A percentile compares a stretch with the other conserved stretches of the same genome.
Evolutionary conservation across 345 rosid species (phyloP).

Genomic region (Mercurialis annua): DNA sequence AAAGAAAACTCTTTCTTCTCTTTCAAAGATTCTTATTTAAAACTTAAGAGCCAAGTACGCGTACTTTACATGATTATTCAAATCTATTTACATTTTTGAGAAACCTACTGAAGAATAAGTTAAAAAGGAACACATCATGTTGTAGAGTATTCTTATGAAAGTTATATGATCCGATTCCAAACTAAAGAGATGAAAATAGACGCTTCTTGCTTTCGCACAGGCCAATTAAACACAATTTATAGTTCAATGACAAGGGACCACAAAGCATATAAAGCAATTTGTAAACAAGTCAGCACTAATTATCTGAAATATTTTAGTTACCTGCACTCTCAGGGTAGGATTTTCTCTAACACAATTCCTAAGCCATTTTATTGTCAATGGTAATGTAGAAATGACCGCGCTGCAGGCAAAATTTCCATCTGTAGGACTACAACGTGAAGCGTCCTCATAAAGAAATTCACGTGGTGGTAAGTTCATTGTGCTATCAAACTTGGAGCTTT

Average conservation of each 20-base stretch:
- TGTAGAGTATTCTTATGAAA: background rate
- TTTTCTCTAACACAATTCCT: conserved; percentile 61
- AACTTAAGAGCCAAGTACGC: no score
- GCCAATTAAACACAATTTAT: background rate
- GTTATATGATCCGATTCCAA: background rate
- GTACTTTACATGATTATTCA: background rate
- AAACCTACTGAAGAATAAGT: background rate
- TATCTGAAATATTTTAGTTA: conserved; percentile 19
- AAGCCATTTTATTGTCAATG: conserved; percentile 70
- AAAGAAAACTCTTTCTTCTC: background rate
- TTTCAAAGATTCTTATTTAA: no score
- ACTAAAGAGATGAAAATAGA: background rate
- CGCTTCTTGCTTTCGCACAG: background rate
- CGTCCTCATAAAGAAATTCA: conserved; percentile 52
- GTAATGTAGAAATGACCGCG: conserved; percentile 68
- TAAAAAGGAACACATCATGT: background rate
- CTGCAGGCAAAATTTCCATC: conserved; percentile 43
- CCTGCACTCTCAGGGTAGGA: conserved; percentile 69
- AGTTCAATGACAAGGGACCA: background rate
- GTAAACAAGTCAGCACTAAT: no score
- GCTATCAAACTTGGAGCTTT: conserved; percentile 30
- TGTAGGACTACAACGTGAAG: conserved; percentile 40
- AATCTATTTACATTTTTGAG: background rate
- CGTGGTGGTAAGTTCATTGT: conserved; percentile 41
- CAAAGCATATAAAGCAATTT: background rate